Conservation (phyloP, 2,329 filamentous ascomycete species). For the Fusarium oxysporum region DNA sequence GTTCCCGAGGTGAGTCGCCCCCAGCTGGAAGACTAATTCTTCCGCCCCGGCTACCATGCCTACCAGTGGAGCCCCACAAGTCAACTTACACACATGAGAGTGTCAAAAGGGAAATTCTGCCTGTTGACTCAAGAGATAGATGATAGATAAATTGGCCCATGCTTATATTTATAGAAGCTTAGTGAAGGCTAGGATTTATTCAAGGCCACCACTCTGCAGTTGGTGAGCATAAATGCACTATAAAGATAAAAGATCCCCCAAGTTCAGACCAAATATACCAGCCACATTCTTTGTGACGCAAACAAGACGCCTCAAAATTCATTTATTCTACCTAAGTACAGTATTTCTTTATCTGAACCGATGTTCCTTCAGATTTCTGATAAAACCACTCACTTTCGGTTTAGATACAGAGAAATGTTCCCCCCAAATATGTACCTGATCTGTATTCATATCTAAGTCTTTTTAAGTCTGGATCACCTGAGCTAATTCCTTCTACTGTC, state of each 20-base stretch:
- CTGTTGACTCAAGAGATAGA: not conserved
- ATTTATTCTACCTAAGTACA: no score
- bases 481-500: not conserved
- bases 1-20: not conserved
- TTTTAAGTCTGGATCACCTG: not conserved
- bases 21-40: slow-evolving; percentile 16
- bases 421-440: not conserved
- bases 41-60: slow-evolving; percentile 16
- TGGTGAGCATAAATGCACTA: not conserved
- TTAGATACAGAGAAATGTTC: not conserved
- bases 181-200: not conserved
- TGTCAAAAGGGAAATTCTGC: not conserved
- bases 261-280: not conserved
- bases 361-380: not conserved
- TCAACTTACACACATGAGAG: not conserved
- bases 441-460: not conserved
- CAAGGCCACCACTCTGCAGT: not conserved
- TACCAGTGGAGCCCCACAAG: not conserved
- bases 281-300: not conserved
- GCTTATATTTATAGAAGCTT: not conserved
- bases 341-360: not conserved
- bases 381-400: no score
- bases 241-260: not conserved
- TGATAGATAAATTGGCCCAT: not conserved
- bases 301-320: not conserved